These are phyloP conservation scores for Melanogaster broomeanus DNA, from an alignment of 768 basidiomycete species.

Conservation along the genomic window DNA sequence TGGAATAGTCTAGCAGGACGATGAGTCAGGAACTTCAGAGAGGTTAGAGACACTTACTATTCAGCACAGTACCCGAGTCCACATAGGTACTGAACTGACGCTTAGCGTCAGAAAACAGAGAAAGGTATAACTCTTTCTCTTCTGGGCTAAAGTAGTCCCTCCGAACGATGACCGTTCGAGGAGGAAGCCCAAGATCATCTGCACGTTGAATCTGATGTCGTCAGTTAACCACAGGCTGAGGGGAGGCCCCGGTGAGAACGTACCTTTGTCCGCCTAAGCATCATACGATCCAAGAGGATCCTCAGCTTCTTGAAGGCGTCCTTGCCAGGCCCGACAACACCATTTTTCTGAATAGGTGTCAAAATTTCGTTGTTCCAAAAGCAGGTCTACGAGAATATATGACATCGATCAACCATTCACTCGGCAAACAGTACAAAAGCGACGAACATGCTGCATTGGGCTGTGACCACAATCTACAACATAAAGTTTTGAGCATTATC, in stretches of 20 bases:
- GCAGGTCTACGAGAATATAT: conserved; percentile 59
- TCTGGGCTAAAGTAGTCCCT: conserved; percentile 94
- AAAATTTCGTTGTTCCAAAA: conserved; percentile 98
- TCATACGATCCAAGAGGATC: conserved; percentile 89
- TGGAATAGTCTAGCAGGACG: conserved; percentile 69
- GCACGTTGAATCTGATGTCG: conserved; percentile 78
- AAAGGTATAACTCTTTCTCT: conserved; percentile 93
- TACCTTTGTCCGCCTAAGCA: conserved; percentile 90
- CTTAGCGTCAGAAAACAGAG: conserved; percentile 90
- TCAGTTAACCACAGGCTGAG: background rate
- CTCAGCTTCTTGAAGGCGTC: conserved; percentile 91
- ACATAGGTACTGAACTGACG: conserved; percentile 91
- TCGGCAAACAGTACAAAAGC: background rate
- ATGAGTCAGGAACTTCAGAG: conserved; percentile 7
- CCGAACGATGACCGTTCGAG: conserved; percentile 85
- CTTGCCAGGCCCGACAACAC: conserved; percentile 77
- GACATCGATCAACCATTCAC: conserved; percentile 5
- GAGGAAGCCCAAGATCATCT: conserved; percentile 94
- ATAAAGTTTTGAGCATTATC: background rate
- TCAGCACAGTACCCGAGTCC: conserved; percentile 85
- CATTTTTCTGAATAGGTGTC: conserved; percentile 92
- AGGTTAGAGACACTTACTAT: conserved; percentile 60
- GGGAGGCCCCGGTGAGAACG: background rate
- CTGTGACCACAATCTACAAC: conserved; percentile 77
- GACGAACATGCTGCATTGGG: conserved; percentile 76